Evolutionary conservation across 192 early-diverging fungal genomes (phyloP), one percentile per base, ranked within the genome.

Genomic region (Phlyctochytrium bullatum): DNA sequence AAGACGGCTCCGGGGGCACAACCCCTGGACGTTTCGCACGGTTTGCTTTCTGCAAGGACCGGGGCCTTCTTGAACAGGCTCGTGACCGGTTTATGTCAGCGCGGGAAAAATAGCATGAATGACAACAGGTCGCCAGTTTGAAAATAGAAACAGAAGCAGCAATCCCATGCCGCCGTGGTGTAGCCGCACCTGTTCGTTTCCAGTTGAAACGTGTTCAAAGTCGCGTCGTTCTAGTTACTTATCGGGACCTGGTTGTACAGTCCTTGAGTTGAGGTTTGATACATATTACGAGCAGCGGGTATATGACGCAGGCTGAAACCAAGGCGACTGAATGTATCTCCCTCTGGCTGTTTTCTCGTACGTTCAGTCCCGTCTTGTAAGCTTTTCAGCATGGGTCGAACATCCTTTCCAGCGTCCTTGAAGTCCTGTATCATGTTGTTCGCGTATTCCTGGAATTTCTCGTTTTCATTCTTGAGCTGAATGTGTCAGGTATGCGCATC

Each of bases 11-110:
- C 1, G 63, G 65, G 2, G 67, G 64, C 28, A 35, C 73, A 3
- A 66, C 92, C 56, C 91, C 89, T 1, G 84, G 89, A 34, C 68
- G 91, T 66, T 88, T 88, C 68, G 89, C 90, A 16, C 82, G 95
- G 34, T 96, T 98, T 66, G 93, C 94, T 28, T 98, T 93, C 67
- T 96, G 94, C 81, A 98, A 98, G 78, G 91, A 87, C 2, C 87
- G 89, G 62, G 89, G 92, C 52, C 89, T 88, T 31, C 67, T 98
- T 29, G 85, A 93, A 4, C 81, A 84, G 4, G 93, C 92, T 32
- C 89, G 77, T 0, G 81, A 79, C 60, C 76, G 88, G 54, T 76
- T 97, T 34, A n/a, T n/a, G n/a, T n/a, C n/a, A n/a, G n/a, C n/a
- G n/a, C n/a, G n/a, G n/a, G n/a, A n/a, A n/a, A n/a, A n/a, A n/a